Base-by-base conservation (phyloP, 768 basidiomycete genomes). In the Heimioporus sp. region DNA sequence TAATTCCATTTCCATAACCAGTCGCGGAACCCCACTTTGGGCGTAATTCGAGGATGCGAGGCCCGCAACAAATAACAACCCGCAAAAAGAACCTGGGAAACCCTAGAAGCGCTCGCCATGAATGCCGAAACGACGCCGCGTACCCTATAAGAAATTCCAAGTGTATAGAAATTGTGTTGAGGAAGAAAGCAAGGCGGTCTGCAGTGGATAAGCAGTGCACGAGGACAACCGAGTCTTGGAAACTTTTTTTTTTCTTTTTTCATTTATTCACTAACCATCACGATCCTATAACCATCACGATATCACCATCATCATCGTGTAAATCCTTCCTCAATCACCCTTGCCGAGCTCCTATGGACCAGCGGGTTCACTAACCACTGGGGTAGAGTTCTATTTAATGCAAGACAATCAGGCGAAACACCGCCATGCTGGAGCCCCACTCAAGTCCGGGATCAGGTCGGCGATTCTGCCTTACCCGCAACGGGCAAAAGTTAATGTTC, bases 111-210 rank as follows among this genome's bases (percentile, higher is more conserved):
- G 30, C 46, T 50, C 32, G 35, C 20, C 20, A 39, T 52, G 10
- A 35, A 42, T 40, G 37, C 40, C 43, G 20, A 37, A 34, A 36
- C 36, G 48, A 13, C 19, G 41, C 12, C 32, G 42, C 28, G 16
- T 6, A 36, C 4, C 10, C 30, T 40, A 36, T 43, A 46, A 35
- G 44, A 41, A 54, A 21, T 32, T 36, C 34, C 13, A 12, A 16
- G 28, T 4, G 44, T n/a, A 32, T 41, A 30, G 31, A 19, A 32
- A 32, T 42, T 28, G 11, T 47, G 45, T 43, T 40, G 56, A 58
- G 41, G 43, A 42, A 17, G 42, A 50, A 50, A 28, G 11, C 30
- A 52, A 24, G 3, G 48, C 20, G 48, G 34, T 17, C 37, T 11
- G 37, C 24, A 28, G 6, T 28, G 24, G 24, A 7, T 56, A 20